A percentile compares a stretch with the other conserved stretches of the same genome.
Evolutionary conservation across 2,329 filamentous ascomycete species (phyloP).

Genomic region (Phoma sp.): DNA sequence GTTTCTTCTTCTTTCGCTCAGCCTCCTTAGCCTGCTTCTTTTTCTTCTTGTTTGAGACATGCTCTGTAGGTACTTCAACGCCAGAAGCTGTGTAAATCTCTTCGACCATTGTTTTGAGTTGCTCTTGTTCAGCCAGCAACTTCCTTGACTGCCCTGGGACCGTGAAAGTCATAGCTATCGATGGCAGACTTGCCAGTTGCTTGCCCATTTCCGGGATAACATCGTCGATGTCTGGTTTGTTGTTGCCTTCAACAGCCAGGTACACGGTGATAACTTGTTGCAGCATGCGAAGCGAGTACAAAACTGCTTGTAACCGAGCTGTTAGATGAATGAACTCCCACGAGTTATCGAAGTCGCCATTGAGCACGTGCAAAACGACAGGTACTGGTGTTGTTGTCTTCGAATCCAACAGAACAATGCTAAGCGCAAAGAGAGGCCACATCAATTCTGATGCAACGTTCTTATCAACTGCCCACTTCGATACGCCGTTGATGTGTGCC

Average conservation of each 20-base stretch:
- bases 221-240: neutral
- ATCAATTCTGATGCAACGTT: constrained; percentile 19
- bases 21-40: constrained; percentile 35
- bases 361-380: constrained; percentile 30
- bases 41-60: constrained; percentile 31
- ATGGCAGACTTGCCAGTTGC: constrained; percentile 32
- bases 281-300: constrained; percentile 55
- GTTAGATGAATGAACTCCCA: constrained; percentile 52
- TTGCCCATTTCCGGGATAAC: constrained; percentile 17
- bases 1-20: constrained; percentile 37
- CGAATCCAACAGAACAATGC: constrained; percentile 30
- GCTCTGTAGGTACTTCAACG: constrained; percentile 26
- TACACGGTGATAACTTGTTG: constrained; percentile 46
- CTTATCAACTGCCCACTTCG: constrained; percentile 25
- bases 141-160: constrained; percentile 34
- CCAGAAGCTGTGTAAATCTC: constrained; percentile 38
- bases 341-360: constrained; percentile 40
- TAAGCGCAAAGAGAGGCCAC: constrained; percentile 39
- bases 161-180: constrained; percentile 32
- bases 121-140: constrained; percentile 23
- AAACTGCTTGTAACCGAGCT: constrained; percentile 51
- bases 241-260: constrained; percentile 15
- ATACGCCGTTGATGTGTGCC: constrained; percentile 21
- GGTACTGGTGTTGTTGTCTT: constrained; percentile 29
- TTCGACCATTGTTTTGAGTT: constrained; percentile 28